Base-by-base conservation (phyloP, 1,139 yeast species). In the Lodderomyces theae region DNA sequence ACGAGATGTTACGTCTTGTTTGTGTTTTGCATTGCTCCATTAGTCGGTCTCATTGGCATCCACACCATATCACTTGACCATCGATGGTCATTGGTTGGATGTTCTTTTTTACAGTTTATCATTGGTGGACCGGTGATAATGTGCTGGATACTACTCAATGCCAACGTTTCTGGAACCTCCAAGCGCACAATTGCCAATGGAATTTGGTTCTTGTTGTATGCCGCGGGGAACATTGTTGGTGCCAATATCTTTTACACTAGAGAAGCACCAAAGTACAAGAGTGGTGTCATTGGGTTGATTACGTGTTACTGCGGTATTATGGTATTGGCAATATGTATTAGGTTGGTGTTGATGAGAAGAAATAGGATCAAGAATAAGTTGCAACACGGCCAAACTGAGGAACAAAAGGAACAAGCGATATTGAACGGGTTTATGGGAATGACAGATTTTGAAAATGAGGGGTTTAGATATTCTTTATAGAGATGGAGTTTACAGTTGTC, bases 41-140 rank as follows among this genome's bases (percentile, higher is more conserved):
- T 58, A 15, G 60, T 50, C 12, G 64, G 64, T 3, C 47, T 58
- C 22, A 49, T 57, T 39, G 63, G 62, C 2, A 51, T 59, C 23
- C 53, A 56, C 39, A 36, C 48, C 11, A 55, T 54, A 12, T 44
- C 52, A 10, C 53, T 52, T 21, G 48, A 25, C 42, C 50, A 58
- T 30, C 53, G 45, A 41, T 56, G 62, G 58, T 48, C 58, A 5
- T 43, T 59, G 16, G 63, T 57, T 2, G 56, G 69, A 8, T 64
- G 69, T 46, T 59, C 67, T 15, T 67, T 67, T 64, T 49, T 66
- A 22, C 69, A 63, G 40, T 63, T 52, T 46, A 54, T 61, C 23
- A 51, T 63, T 40, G 67, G 65, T 5, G 66, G 61, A 2, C 66
- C 66, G 11, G 61, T 63, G 25, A 61, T 64, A 38, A 44, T 61